phyloP scores from a whole-genome alignment of 2,329 filamentous ascomycete species.

The Trichoderma harzianum region DNA sequence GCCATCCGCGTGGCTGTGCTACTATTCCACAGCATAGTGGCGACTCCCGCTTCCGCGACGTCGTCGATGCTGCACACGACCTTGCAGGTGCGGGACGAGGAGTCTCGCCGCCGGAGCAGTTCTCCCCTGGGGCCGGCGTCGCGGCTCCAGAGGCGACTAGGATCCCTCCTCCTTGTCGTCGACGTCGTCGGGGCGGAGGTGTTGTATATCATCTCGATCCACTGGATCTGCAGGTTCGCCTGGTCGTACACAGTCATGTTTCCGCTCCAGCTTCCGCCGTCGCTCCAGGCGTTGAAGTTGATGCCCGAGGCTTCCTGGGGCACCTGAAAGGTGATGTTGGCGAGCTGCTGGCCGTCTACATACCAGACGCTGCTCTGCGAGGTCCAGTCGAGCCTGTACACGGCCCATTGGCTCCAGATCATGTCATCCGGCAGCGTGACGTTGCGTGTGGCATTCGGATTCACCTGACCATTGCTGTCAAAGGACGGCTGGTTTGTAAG shows the following conservation, averaged over 20 bases:
- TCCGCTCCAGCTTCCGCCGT: slow-evolving; percentile 58
- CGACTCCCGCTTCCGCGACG: slow-evolving; percentile 27
- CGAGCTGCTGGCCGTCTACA: slow-evolving; percentile 48
- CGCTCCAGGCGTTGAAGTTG: slow-evolving; percentile 59
- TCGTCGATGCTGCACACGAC: slow-evolving; percentile 36
- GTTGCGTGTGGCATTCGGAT: slow-evolving; percentile 46
- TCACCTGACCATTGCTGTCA: slow-evolving; percentile 41
- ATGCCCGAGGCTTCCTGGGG: slow-evolving; percentile 51
- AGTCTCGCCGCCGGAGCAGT: slow-evolving; percentile 33
- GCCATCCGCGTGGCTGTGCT: slow-evolving; percentile 22
- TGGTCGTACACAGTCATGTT: slow-evolving; percentile 50
- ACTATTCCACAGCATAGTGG: slow-evolving; percentile 25
- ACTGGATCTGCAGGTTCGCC: slow-evolving; percentile 58
- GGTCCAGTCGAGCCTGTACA: slow-evolving; percentile 60
- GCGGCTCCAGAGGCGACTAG: not conserved
- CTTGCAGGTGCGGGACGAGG: slow-evolving; percentile 21
- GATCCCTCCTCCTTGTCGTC: not conserved
- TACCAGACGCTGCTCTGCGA: slow-evolving; percentile 53
- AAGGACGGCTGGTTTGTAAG: slow-evolving; percentile 61
- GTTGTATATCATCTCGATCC: slow-evolving; percentile 60
- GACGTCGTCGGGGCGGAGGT: slow-evolving; percentile 22
- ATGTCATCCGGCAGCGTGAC: slow-evolving; percentile 42
- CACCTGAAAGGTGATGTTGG: slow-evolving; percentile 53
- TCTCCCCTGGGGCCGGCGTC: slow-evolving; percentile 27
- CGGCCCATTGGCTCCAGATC: slow-evolving; percentile 54